Conservation (phyloP, 768 basidiomycete genomes). For the Hygrophorus pudorinus region DNA sequence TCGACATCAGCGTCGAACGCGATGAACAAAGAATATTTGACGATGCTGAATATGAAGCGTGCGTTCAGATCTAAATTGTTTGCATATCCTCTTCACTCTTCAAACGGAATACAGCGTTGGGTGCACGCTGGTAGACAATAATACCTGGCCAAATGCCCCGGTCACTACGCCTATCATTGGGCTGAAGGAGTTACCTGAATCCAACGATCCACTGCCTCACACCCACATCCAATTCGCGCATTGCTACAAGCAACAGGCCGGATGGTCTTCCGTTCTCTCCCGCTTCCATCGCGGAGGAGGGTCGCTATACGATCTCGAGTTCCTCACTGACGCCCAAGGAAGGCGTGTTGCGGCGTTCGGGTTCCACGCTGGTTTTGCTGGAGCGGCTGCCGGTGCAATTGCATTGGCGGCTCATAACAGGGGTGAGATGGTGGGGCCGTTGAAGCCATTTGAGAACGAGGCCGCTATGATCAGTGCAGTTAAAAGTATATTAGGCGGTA, state of each 20-base stretch:
- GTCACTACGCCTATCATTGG: conserved; percentile 75
- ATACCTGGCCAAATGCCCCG: conserved; percentile 83
- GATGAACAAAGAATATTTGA: conserved; percentile 93
- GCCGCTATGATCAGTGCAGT: conserved; percentile 72
- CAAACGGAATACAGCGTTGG: conserved; percentile 53
- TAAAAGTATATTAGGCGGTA: conserved; percentile 51
- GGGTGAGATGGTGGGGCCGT: conserved; percentile 48
- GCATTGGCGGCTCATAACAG: conserved; percentile 61
- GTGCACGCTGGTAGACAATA: conserved; percentile 78
- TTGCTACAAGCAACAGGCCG: conserved; percentile 92
- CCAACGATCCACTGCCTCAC: conserved; percentile 75
- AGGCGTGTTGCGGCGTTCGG: conserved; percentile 97
- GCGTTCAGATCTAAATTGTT: conserved; percentile 23
- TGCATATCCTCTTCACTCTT: conserved; percentile 2
- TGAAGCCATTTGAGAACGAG: conserved; percentile 83
- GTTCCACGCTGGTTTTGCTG: conserved; percentile 98
- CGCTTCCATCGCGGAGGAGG: conserved; percentile 82
- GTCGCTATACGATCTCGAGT: conserved; percentile 91
- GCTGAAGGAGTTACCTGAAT: conserved; percentile 89
- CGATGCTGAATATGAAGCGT: conserved; percentile 89
- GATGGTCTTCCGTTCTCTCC: conserved; percentile 79
- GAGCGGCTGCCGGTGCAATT: conserved; percentile 85
- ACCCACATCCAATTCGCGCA: conserved; percentile 98
- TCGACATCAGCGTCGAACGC: conserved; percentile 84
- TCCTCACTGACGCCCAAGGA: conserved; percentile 74